Conservation (phyloP, 352 stramenopile genomes). For the Lagenidium giganteum region DNA sequence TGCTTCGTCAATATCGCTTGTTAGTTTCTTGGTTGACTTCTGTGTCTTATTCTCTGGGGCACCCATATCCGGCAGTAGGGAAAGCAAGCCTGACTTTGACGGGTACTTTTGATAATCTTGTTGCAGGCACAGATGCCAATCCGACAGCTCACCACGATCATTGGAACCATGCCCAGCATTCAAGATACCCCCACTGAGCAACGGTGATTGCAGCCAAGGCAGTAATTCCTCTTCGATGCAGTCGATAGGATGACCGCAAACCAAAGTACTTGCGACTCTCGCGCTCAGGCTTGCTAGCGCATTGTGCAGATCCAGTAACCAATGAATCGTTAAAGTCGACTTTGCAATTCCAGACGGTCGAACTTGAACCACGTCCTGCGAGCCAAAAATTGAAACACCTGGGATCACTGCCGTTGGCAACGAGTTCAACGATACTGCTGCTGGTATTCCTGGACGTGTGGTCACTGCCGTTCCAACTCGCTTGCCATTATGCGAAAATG, state of each 20-base stretch:
- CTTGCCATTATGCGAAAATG: slow-evolving; percentile 74
- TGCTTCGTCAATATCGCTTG: slow-evolving; percentile 9
- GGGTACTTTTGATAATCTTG: slow-evolving; percentile 15
- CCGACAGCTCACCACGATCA: slow-evolving; percentile 14
- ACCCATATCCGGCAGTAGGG: too few species aligned
- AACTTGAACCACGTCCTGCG: slow-evolving; percentile 70
- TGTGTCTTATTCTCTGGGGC: too few species aligned
- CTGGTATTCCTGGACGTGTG: too few species aligned
- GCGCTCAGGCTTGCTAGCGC: slow-evolving; percentile 65
- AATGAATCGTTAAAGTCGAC: slow-evolving; percentile 78
- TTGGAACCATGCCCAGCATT: slow-evolving; percentile 1
- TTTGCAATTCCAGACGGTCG: slow-evolving; percentile 63
- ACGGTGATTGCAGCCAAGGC: slow-evolving; percentile 76
- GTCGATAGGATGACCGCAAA: slow-evolving; percentile 72
- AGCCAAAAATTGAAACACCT: slow-evolving; percentile 66
- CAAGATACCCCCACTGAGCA: slow-evolving; percentile 69
- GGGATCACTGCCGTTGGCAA: slow-evolving; percentile 36
- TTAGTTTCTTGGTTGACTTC: too few species aligned
- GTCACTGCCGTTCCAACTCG: too few species aligned
- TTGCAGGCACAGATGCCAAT: slow-evolving; percentile 14
- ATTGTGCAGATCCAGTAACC: slow-evolving; percentile 80
- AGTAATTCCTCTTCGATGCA: slow-evolving; percentile 75
- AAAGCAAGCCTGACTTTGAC: too few species aligned
- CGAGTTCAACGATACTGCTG: too few species aligned
- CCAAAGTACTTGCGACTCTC: slow-evolving; percentile 61